Conservation (phyloP, 129 eudicot species). For the Flaveria ramosissima region DNA sequence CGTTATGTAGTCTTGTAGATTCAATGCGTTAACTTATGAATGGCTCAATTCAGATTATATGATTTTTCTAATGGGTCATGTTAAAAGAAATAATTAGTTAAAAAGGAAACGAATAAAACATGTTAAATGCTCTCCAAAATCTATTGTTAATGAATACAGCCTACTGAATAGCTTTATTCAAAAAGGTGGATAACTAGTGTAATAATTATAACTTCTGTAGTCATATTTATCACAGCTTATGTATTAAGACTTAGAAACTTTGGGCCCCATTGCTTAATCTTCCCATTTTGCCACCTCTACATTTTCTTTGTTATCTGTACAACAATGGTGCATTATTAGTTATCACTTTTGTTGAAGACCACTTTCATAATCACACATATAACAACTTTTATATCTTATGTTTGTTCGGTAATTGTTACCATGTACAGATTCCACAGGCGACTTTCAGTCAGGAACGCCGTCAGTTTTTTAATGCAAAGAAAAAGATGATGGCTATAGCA, state of each 20-base stretch:
- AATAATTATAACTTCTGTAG: background rate
- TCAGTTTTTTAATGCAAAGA: slow-evolving; percentile 43
- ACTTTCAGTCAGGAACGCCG: slow-evolving; percentile 40
- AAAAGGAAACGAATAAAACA: background rate
- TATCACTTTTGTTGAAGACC: background rate
- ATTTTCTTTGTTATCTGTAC: background rate
- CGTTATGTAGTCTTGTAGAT: too few species aligned
- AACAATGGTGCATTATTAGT: slow-evolving; percentile 14
- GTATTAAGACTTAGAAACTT: background rate
- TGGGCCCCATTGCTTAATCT: background rate
- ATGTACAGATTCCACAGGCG: slow-evolving; percentile 52
- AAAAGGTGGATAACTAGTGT: background rate
- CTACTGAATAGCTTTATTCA: background rate
- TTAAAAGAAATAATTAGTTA: background rate
- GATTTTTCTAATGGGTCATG: background rate
- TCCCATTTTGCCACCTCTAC: background rate
- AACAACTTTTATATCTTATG: slow-evolving; percentile 10
- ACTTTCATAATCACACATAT: slow-evolving; percentile 1
- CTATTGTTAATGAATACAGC: background rate
- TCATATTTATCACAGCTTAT: background rate
- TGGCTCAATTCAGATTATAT: background rate
- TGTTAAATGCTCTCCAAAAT: background rate
- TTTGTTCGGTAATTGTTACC: slow-evolving; percentile 14
- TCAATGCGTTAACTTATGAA: background rate
- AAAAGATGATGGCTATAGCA: slow-evolving; percentile 60